These are phyloP conservation scores for Cornus kousa DNA, from an alignment of 148 eudicot genomes.

Conservation along the genomic window DNA sequence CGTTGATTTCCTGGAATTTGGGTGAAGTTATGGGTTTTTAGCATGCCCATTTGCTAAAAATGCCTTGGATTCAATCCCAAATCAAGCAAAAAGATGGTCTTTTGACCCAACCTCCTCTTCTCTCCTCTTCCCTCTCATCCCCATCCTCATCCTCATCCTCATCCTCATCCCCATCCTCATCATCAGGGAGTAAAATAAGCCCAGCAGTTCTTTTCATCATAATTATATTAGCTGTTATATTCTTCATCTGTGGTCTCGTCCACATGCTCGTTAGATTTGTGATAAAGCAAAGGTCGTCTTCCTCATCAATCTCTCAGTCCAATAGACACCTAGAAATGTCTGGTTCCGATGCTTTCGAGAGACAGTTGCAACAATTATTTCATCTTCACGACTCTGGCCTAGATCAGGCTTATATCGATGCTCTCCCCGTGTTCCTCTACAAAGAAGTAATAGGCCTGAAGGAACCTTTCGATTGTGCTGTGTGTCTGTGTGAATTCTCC, in stretches of 20 bases:
- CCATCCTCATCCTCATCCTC: conserved; percentile 23
- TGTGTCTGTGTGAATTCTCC: conserved; percentile 51
- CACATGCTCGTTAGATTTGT: conserved; percentile 59
- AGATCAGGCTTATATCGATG: conserved; percentile 52
- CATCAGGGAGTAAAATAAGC: conserved; percentile 46
- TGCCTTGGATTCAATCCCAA: conserved; percentile 27
- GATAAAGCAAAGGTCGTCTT: conserved; percentile 49
- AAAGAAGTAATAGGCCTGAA: conserved; percentile 43
- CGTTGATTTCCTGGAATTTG: background rate
- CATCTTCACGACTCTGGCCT: conserved; percentile 55
- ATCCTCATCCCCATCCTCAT: conserved; percentile 30
- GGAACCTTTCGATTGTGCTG: conserved; percentile 58
- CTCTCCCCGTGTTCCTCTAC: conserved; percentile 49
- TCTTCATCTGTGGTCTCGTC: conserved; percentile 59
- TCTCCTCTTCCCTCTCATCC: background rate
- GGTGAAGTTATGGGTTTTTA: conserved; percentile 14
- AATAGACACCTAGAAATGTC: conserved; percentile 48
- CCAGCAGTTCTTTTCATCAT: conserved; percentile 64
- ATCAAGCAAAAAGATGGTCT: conserved; percentile 21
- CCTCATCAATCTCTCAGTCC: conserved; percentile 38
- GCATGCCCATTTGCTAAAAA: conserved; percentile 16
- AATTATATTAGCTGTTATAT: conserved; percentile 54
- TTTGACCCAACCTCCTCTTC: conserved; percentile 13
- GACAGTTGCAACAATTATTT: conserved; percentile 49
- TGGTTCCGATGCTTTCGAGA: conserved; percentile 36